Base-by-base conservation (phyloP, 495 filamentous ascomycete genomes). In the Annulohypoxylon moriforme region DNA sequence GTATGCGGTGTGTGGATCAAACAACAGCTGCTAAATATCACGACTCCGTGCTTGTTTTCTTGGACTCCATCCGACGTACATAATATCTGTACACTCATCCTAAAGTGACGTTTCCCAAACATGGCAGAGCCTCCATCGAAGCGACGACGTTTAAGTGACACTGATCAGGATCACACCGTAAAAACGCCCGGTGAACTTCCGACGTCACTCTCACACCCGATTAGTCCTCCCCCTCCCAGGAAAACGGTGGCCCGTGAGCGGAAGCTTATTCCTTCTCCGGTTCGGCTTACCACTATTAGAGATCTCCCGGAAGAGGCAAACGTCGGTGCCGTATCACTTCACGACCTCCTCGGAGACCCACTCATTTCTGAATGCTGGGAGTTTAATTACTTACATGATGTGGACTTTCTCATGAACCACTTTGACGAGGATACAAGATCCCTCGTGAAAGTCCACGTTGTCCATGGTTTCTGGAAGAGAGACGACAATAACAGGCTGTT, bases 391-490 rank as follows among this genome's bases (percentile, higher is more conserved):
- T 81, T 94, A 2, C 90, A 95, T 74, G 91, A 97, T 81, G 81
- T 97, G 24, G 87, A 93, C 63, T 97, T 94, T 74, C 80, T 86
- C 14, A 82, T 85, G 83, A 50, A 60, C 11, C 76, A 82, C 9
- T 91, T 97, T 68, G 92, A 97, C 66, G 76, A 83, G 5, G 93
- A 96, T 81, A 86, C 91, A 9, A 83, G 86, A 20, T 72, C 81
- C 47, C 67, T 90, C 0, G 88, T 94, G 10, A 82, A 88, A 53
- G 86, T 97, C 8, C 90, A 92, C 70, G 82, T 97, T 29, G 86
- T 97, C 11, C 94, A 97, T 81, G 94, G 94, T 1, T 94, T 91
- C 53, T 97, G 94, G 94, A 93, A 91, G 79, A 85, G 77, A 63
- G 92, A 94, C 22, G 90, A 93, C 74, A 69, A 78, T 2, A 88